Evolutionary conservation across 306 rosid species (phyloP).

Genomic region (Lagenaria siceraria): DNA sequence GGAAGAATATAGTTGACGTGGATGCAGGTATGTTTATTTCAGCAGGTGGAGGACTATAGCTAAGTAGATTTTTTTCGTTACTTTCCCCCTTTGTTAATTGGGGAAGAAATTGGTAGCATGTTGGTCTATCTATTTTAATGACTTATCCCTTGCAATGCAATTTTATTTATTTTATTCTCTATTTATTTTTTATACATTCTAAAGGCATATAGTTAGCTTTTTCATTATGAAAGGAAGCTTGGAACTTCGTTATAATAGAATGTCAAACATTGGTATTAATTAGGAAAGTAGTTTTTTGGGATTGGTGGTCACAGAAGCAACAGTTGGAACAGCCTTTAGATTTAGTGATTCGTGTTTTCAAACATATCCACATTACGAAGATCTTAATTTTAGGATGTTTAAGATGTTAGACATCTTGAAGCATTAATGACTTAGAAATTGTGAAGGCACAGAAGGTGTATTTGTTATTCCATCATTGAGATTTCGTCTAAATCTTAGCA

Average conservation of each 20-base stretch:
- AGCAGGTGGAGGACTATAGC: not conserved
- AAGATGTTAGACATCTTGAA: not conserved
- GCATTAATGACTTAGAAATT: not conserved
- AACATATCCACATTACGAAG: not conserved
- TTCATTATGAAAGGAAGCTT: not conserved
- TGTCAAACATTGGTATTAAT: not conserved
- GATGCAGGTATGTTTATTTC: slow-evolving; percentile 48
- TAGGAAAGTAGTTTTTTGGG: not conserved
- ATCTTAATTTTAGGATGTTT: not conserved
- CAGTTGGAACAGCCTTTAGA: not conserved
- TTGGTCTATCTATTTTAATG: not conserved
- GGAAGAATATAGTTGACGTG: slow-evolving; percentile 57
- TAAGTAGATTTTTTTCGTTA: not conserved
- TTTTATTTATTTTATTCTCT: not conserved
- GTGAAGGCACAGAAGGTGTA: not conserved
- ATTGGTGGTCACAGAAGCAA: not conserved
- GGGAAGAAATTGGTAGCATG: not conserved
- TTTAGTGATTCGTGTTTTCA: not conserved
- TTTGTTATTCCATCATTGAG: not conserved
- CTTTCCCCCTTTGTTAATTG: not conserved
- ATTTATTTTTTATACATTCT: not conserved
- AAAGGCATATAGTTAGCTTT: not conserved
- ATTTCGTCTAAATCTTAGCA: not conserved
- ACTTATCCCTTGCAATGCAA: not conserved
- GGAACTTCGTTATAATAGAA: not conserved